A percentile compares a stretch with the other conserved stretches of the same genome.
Evolutionary conservation across 2,329 filamentous ascomycete species (phyloP).

Genomic region (Verticillium nonalfalfae): DNA sequence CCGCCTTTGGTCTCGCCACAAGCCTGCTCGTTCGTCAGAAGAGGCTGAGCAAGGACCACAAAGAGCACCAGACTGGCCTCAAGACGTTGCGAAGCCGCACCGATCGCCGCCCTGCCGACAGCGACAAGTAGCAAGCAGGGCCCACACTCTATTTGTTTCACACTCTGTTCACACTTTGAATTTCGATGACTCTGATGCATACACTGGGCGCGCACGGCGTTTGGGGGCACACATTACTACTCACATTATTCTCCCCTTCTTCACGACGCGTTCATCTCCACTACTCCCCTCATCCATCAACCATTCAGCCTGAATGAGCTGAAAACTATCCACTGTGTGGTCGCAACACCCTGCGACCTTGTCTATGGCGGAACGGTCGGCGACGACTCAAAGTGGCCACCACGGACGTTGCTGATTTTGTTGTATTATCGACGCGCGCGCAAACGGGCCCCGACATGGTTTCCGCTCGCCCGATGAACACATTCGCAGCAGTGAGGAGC

Average conservation of each 20-base stretch:
- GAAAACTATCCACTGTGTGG: not conserved
- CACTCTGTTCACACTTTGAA: too few species aligned
- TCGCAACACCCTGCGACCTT: not conserved
- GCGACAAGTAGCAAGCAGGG: not conserved
- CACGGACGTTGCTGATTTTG: not conserved
- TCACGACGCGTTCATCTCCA: not conserved
- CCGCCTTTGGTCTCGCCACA: constrained; percentile 38
- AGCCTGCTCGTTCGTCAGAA: constrained; percentile 41
- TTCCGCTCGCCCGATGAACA: not conserved
- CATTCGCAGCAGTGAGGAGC: not conserved
- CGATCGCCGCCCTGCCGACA: not conserved
- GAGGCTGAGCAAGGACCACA: constrained; percentile 47
- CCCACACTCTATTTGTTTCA: not conserved
- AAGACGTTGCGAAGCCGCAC: constrained; percentile 25
- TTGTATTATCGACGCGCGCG: not conserved
- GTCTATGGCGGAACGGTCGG: not conserved
- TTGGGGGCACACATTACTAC: not conserved
- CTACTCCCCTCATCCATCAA: not conserved
- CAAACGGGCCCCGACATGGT: not conserved
- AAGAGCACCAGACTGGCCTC: constrained; percentile 53
- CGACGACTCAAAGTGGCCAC: not conserved
- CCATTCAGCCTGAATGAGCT: not conserved
- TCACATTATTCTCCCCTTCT: not conserved
- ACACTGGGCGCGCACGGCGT: not conserved
- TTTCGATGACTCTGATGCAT: not conserved